Conservation (phyloP, 306 rosid genomes). For the Lablab purpureus region DNA sequence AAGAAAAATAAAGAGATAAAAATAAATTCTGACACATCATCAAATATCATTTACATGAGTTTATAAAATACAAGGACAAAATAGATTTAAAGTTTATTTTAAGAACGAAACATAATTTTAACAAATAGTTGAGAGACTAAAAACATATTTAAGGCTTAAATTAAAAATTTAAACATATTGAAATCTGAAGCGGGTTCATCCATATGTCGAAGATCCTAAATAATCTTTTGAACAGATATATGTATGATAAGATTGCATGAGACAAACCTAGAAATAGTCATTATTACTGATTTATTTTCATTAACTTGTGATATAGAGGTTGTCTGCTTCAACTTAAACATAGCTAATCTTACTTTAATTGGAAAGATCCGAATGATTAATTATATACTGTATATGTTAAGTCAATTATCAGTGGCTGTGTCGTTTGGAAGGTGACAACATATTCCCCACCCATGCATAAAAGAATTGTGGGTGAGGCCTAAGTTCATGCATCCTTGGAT, state of each 20-base stretch:
- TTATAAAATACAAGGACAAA: no score
- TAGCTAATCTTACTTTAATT: background rate
- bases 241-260: background rate
- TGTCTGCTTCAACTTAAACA: background rate
- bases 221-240: background rate
- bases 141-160: no score
- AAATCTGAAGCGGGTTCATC: background rate
- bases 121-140: no score
- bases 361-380: conserved; percentile 13
- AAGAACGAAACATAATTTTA: no score
- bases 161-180: background rate
- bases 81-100: no score
- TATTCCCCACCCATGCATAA: conserved; percentile 44
- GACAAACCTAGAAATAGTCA: background rate
- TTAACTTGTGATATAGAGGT: background rate
- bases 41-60: no score
- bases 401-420: conserved; percentile 31
- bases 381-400: conserved; percentile 10
- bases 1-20: no score
- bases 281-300: background rate
- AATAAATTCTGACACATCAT: no score
- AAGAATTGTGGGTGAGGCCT: conserved; percentile 23
- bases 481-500: conserved; percentile 44
- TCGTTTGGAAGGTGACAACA: conserved; percentile 47
- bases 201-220: background rate